Conservation (phyloP, 805 yeast species). For the Lipomyces yamanashiensis region DNA sequence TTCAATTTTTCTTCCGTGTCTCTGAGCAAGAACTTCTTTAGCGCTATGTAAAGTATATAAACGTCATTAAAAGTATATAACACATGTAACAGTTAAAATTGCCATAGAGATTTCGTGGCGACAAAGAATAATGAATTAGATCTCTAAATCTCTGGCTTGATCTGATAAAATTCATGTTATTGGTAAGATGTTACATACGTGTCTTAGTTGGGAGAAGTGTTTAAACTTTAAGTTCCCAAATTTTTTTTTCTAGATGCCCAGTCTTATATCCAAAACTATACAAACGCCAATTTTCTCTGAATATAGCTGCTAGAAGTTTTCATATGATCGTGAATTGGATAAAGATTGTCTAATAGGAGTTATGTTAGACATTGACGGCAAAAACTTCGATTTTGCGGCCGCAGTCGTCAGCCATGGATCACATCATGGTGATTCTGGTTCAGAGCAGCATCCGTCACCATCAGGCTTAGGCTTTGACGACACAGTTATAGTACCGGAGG, state of each 20-base stretch:
- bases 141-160: too few relatives aligned
- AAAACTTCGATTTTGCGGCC: not conserved
- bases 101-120: too few relatives aligned
- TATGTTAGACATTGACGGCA: constrained; percentile 10
- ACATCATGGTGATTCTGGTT: constrained; percentile 4
- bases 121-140: too few relatives aligned
- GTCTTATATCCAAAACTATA: not conserved
- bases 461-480: constrained; percentile 1
- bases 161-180: too few relatives aligned
- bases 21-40: too few relatives aligned
- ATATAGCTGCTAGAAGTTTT: not conserved
- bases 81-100: too few relatives aligned
- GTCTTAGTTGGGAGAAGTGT: not conserved
- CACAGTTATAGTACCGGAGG: not conserved
- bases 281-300: not conserved
- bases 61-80: too few relatives aligned
- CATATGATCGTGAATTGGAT: not conserved
- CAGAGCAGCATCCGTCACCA: not conserved
- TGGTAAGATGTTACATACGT: not conserved
- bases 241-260: constrained; percentile 4
- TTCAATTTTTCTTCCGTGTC: too few relatives aligned
- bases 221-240: constrained; percentile 15
- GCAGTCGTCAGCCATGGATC: not conserved
- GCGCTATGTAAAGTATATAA: too few relatives aligned
- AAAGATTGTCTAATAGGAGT: not conserved